Percentiles rank a stretch among this genome's conserved stretches.
Evolutionary conservation across 352 stramenopile species (phyloP).

Genomic region (Phytophthora multivora): DNA sequence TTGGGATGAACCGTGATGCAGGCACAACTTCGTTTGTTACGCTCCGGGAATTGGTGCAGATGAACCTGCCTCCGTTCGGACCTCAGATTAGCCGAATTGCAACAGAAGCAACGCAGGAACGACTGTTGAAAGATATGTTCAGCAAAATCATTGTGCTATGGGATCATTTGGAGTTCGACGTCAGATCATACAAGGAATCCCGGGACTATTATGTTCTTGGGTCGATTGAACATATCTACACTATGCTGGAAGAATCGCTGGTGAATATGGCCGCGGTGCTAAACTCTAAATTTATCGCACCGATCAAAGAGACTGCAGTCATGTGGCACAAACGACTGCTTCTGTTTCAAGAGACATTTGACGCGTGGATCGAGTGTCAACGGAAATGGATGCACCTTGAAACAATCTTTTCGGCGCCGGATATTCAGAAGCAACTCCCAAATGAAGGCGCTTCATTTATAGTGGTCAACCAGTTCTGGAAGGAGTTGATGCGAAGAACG

Average conservation of each 20-base stretch:
- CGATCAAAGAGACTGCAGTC: slow-evolving; percentile 72
- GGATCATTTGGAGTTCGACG: slow-evolving; percentile 87
- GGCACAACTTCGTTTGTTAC: slow-evolving; percentile 53
- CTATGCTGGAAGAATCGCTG: slow-evolving; percentile 89
- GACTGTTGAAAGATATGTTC: slow-evolving; percentile 89
- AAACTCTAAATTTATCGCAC: slow-evolving; percentile 87
- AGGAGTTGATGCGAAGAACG: slow-evolving; percentile 73
- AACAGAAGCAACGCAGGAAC: slow-evolving; percentile 88
- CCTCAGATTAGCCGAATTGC: slow-evolving; percentile 84
- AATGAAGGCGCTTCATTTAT: slow-evolving; percentile 66
- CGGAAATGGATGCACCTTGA: slow-evolving; percentile 86
- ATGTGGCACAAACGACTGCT: slow-evolving; percentile 76
- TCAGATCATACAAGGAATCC: slow-evolving; percentile 89
- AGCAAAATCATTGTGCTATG: slow-evolving; percentile 85
- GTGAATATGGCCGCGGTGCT: slow-evolving; percentile 90
- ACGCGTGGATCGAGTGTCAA: slow-evolving; percentile 82
- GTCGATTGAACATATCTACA: slow-evolving; percentile 78
- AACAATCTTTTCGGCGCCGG: slow-evolving; percentile 78
- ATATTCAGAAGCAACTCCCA: slow-evolving; percentile 85
- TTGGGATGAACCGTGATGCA: slow-evolving; percentile 12
- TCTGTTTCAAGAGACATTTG: slow-evolving; percentile 82
- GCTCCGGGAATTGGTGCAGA: slow-evolving; percentile 80
- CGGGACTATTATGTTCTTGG: slow-evolving; percentile 90
- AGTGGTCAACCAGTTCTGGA: slow-evolving; percentile 80
- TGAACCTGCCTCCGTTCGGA: slow-evolving; percentile 75